phyloP scores from a whole-genome alignment of 495 filamentous ascomycete genomes.

The Tuber calosporum region DNA sequence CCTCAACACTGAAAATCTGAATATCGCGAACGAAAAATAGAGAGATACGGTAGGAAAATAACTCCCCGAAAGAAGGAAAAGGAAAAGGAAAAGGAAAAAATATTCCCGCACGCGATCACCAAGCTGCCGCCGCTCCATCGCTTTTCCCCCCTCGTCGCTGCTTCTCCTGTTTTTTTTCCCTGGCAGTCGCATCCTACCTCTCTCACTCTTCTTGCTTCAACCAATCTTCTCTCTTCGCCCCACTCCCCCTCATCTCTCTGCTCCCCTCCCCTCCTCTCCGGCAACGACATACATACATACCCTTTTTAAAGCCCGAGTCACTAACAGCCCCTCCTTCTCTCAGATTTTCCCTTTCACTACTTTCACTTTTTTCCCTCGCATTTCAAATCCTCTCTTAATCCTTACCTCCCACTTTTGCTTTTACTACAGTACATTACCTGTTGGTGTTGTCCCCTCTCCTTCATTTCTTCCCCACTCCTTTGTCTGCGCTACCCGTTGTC shows the following conservation, averaged over 20 bases:
- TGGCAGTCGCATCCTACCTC: background rate
- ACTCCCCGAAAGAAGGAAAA: slow-evolving; percentile 1
- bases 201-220: background rate
- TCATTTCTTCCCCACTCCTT: background rate
- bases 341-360: background rate
- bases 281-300: background rate
- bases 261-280: background rate
- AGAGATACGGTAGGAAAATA: background rate
- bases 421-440: background rate
- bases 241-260: slow-evolving; percentile 3
- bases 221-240: background rate
- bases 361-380: background rate
- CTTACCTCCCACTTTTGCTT: background rate
- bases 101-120: slow-evolving; percentile 2
- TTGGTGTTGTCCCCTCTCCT: background rate
- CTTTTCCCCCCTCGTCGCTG: background rate
- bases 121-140: slow-evolving; percentile 2
- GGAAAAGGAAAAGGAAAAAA: background rate
- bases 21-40: background rate
- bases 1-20: background rate
- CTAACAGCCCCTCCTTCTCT: background rate
- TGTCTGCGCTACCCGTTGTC: background rate
- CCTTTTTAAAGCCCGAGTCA: slow-evolving; percentile 1
- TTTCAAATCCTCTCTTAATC: background rate
- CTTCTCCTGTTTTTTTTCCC: background rate